Evolutionary conservation across 1,284 basidiomycete genomes (phyloP), one percentile per base, ranked within the genome.

Genomic region (Pseudozyma pruni): DNA sequence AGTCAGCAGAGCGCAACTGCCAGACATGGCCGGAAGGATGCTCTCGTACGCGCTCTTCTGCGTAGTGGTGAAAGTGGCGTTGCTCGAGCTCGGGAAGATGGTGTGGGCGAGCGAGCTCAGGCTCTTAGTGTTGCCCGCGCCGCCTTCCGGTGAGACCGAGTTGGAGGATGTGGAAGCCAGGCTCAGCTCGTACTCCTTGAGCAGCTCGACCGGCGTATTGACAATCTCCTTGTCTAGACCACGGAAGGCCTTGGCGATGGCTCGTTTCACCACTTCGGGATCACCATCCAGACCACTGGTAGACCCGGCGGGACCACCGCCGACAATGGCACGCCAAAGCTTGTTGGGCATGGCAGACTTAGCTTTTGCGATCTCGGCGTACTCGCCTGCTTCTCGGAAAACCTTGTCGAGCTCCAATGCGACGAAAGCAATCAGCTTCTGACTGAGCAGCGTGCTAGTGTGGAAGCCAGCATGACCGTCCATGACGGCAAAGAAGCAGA

Each of bases 401-500:
- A 86, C 80, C 19, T 82, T 83, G 38, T 85, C 83, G 25, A 98
- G 87, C 77, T 95, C 90, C 44, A 93, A 85, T 0, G 90, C 88
- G 45, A 97, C 89, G 11, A 91, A 90, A 31, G 92, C 91, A 63
- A 98, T 91, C 59, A 98, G 88, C 58, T 91, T 87, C 50, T 90
- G 89, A 2, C 91, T 90, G 29, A 99, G 89, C 27, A 97, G 86
- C 56, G 89, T 87, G 5, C 92, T 93, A 1, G 96, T 98, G 55
- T 92, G 87, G 68, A 79, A 86, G 1, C 93, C 96, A 1, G 89
- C 86, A 81, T 98, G 96, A 2, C 96, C 96, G 79, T 98, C 96
- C 88, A 94, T 90, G 25, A 96, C 89, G 1, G 91, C 86, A 75
- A 92, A 93, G 83, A 95, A 90, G 45, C 75, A 78, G 20, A 78